phyloP scores from a whole-genome alignment of 148 eudicot species.

The Camellia lanceoleosa region DNA sequence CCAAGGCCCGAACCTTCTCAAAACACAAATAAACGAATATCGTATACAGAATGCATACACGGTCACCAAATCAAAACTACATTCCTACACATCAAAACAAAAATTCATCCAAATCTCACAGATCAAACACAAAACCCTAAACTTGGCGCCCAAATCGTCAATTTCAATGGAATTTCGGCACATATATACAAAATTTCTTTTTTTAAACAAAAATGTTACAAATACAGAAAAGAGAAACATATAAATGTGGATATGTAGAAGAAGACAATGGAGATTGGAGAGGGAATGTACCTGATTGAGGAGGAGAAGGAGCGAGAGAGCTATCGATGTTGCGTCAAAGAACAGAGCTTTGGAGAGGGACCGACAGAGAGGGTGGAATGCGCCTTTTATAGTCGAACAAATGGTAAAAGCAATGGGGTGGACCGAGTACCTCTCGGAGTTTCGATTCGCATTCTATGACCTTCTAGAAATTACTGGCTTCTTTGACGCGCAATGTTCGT shows the following conservation, averaged over 20 bases:
- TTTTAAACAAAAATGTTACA: no score
- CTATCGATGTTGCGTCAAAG: no score
- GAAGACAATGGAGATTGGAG: background rate
- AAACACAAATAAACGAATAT: background rate
- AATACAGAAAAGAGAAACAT: background rate
- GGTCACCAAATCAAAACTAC: no score
- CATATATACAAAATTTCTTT: background rate
- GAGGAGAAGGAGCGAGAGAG: no score
- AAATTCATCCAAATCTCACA: background rate
- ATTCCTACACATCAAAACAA: background rate
- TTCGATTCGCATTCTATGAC: slow-evolving; percentile 8
- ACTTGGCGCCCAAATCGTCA: background rate
- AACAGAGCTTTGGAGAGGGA: background rate
- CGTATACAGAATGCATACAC: background rate
- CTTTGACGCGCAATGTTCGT: background rate
- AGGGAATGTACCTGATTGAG: background rate
- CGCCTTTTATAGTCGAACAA: background rate
- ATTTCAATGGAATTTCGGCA: background rate
- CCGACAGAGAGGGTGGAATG: background rate
- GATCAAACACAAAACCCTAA: slow-evolving; percentile 2
- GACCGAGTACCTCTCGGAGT: slow-evolving; percentile 2
- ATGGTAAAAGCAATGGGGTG: background rate
- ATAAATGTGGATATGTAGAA: background rate
- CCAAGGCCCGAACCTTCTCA: background rate
- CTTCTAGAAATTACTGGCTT: slow-evolving; percentile 34